phyloP scores from a whole-genome alignment of 2,329 filamentous ascomycete genomes.

The Phialophora tarda region DNA sequence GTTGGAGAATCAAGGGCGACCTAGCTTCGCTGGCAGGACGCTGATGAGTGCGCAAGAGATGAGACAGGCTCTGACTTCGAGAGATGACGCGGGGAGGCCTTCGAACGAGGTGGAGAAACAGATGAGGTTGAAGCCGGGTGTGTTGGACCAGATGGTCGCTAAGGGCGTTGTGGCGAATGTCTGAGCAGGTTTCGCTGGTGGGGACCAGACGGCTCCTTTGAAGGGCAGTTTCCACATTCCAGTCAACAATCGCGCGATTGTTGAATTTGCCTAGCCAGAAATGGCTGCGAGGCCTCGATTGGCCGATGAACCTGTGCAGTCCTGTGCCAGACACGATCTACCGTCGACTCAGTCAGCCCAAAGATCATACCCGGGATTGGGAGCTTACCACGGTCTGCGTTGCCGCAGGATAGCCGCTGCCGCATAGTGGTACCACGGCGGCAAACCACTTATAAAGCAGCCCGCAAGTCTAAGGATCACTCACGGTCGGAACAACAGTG shows the following conservation, averaged over 20 bases:
- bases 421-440: not conserved
- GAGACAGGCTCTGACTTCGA: slow-evolving; percentile 55
- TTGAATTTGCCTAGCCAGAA: not conserved
- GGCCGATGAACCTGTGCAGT: not conserved
- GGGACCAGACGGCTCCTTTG: not conserved
- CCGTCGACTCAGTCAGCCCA: not conserved
- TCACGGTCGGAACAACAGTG: not conserved
- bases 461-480: not conserved
- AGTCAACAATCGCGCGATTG: not conserved
- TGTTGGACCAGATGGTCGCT: slow-evolving; percentile 43
- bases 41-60: slow-evolving; percentile 59
- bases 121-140: slow-evolving; percentile 52
- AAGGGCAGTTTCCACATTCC: not conserved
- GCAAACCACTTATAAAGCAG: not conserved
- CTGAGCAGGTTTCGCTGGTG: slow-evolving; percentile 15
- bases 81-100: slow-evolving; percentile 50
- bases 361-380: not conserved
- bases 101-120: slow-evolving; percentile 51
- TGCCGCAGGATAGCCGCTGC: not conserved
- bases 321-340: not conserved
- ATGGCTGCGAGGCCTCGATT: not conserved
- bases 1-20: slow-evolving; percentile 55
- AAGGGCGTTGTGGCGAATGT: slow-evolving; percentile 33
- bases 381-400: not conserved
- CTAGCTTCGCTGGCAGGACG: slow-evolving; percentile 48